Percentiles rank a stretch among this genome's conserved stretches.
phyloP scores from a whole-genome alignment of 176 grass and related monocot genomes.

The Guadua angustifolia region DNA sequence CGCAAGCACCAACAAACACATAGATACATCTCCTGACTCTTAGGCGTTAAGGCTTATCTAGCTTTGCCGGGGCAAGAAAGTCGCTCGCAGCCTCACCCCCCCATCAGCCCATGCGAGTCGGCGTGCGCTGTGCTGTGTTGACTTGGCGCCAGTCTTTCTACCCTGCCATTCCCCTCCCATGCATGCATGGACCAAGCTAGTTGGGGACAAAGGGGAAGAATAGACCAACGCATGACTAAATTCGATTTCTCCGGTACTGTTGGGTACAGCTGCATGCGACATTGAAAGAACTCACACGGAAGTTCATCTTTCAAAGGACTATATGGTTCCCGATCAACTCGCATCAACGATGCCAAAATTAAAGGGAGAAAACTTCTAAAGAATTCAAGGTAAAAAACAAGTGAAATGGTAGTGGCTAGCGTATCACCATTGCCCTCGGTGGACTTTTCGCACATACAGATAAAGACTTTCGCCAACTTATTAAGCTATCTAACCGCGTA shows the following conservation, averaged over 20 bases:
- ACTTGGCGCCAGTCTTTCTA: not conserved
- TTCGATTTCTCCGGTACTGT: not conserved
- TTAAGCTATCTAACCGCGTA: not conserved
- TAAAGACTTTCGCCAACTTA: not conserved
- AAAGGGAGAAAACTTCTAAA: not conserved
- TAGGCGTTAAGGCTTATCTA: not conserved
- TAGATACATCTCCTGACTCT: not conserved
- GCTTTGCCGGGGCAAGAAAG: not conserved
- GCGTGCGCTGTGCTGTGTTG: not conserved
- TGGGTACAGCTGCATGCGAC: not conserved
- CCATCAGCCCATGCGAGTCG: not conserved
- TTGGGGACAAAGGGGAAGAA: not conserved
- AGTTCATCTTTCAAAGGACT: not conserved
- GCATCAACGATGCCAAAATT: not conserved
- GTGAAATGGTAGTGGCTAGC: not conserved
- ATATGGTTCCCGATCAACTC: not conserved
- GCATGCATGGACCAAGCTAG: constrained; percentile 26
- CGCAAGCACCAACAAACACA: not conserved
- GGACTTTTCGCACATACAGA: not conserved
- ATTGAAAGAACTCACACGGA: not conserved
- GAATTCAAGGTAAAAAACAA: not conserved
- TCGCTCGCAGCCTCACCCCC: not conserved
- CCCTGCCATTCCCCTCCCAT: not conserved
- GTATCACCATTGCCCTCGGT: not conserved
- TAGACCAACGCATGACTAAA: too few species aligned